Percentiles rank a stretch among this genome's conserved stretches.
phyloP scores from a whole-genome alignment of 768 basidiomycete species.

The Cantharellus cinnabarinus region DNA sequence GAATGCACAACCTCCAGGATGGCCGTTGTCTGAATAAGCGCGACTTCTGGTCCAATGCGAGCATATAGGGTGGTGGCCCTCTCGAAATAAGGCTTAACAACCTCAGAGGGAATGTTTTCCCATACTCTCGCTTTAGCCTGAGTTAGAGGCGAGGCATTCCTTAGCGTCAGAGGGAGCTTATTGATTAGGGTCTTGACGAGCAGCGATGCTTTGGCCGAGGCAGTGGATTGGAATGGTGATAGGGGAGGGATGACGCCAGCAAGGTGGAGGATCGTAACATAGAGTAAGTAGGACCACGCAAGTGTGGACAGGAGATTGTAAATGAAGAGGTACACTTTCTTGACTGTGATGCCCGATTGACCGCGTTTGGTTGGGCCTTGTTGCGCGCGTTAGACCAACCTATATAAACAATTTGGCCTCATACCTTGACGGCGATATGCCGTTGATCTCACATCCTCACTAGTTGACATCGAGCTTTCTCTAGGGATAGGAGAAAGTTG shows the following conservation, averaged over 20 bases:
- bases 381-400: no score
- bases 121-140: not conserved
- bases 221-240: no score
- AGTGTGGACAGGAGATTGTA: slow-evolving; percentile 62
- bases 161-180: not conserved
- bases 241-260: slow-evolving; percentile 18
- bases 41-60: slow-evolving; percentile 38
- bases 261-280: slow-evolving; percentile 31
- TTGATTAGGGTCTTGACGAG: not conserved
- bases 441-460: no score
- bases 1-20: slow-evolving; percentile 70
- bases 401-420: no score
- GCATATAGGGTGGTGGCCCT: slow-evolving; percentile 38
- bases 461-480: no score
- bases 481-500: no score
- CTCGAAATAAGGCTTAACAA: slow-evolving; percentile 18
- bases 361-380: no score
- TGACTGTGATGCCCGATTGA: not conserved
- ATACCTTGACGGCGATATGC: no score
- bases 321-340: slow-evolving; percentile 35
- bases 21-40: slow-evolving; percentile 68
- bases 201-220: no score
- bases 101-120: not conserved
- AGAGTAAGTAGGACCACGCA: slow-evolving; percentile 59
- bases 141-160: not conserved